These are phyloP conservation scores for Microcos paniculata DNA, from an alignment of 345 rosid species.

Conservation along the genomic window DNA sequence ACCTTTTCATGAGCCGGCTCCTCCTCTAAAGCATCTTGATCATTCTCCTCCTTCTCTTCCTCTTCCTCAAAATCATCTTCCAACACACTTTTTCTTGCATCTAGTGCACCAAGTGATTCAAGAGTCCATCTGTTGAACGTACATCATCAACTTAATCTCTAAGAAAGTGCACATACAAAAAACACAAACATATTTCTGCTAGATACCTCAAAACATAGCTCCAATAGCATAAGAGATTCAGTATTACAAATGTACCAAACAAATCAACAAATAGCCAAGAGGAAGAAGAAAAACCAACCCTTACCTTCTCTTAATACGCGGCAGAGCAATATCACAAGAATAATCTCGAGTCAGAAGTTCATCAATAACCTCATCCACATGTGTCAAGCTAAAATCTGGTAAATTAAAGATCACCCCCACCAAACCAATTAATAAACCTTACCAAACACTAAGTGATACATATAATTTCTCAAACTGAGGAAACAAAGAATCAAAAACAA, in stretches of 20 bases:
- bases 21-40: constrained; percentile 22
- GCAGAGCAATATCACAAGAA: constrained; percentile 86
- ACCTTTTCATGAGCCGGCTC: constrained; percentile 47
- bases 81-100: constrained; percentile 77
- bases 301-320: constrained; percentile 85
- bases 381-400: constrained; percentile 60
- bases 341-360: constrained; percentile 82
- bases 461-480: background rate
- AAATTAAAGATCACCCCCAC: constrained; percentile 5
- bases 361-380: constrained; percentile 84
- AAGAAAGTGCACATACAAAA: background rate
- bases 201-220: background rate
- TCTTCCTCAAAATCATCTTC: constrained; percentile 98
- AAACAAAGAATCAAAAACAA: no score
- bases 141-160: background rate
- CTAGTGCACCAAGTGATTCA: constrained; percentile 45
- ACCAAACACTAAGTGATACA: background rate
- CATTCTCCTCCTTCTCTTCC: constrained; percentile 92
- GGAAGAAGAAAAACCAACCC: background rate
- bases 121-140: constrained; percentile 31
- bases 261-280: background rate
- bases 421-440: constrained; percentile 2
- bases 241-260: background rate
- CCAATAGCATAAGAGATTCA: background rate
- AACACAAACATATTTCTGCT: background rate